Percentiles rank a stretch among this genome's conserved stretches.
These are phyloP conservation scores for Penicillium sp. DNA, from an alignment of 2,329 filamentous ascomycete genomes.

Conservation along the genomic window DNA sequence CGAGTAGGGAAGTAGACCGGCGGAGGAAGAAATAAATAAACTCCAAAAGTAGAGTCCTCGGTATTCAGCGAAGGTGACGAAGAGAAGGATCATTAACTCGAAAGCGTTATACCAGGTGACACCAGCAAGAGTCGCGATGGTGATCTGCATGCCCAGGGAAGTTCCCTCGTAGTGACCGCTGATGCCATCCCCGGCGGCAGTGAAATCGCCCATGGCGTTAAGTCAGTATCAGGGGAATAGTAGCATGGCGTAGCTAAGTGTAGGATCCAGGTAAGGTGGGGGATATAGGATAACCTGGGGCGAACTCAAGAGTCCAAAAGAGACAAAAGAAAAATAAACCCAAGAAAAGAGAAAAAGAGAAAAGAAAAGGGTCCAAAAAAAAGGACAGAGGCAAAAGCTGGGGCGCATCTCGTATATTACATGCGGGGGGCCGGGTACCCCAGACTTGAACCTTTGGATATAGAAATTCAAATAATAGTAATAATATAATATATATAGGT, in stretches of 20 bases:
- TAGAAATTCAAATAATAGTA: too few species aligned
- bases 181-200: constrained; percentile 36
- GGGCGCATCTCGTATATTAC: constrained; percentile 6
- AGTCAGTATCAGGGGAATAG: constrained; percentile 11
- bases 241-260: not conserved
- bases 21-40: constrained; percentile 44
- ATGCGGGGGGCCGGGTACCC: constrained; percentile 4
- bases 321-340: not conserved
- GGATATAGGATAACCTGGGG: not conserved
- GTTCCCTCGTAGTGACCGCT: constrained; percentile 37
- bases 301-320: not conserved
- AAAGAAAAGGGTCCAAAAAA: not conserved
- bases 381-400: constrained; percentile 6
- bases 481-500: too few species aligned
- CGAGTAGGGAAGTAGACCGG: constrained; percentile 47
- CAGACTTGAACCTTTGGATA: not conserved
- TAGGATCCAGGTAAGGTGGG: not conserved
- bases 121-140: constrained; percentile 48
- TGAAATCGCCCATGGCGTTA: constrained; percentile 26
- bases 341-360: not conserved
- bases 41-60: constrained; percentile 53
- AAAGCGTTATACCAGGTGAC: constrained; percentile 52
- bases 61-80: constrained; percentile 48
- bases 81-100: constrained; percentile 50
- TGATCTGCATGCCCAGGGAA: constrained; percentile 40